Evolutionary conservation across 75 land plant genomes (phyloP).

Genomic region (Pseudotsuga menziesii): DNA sequence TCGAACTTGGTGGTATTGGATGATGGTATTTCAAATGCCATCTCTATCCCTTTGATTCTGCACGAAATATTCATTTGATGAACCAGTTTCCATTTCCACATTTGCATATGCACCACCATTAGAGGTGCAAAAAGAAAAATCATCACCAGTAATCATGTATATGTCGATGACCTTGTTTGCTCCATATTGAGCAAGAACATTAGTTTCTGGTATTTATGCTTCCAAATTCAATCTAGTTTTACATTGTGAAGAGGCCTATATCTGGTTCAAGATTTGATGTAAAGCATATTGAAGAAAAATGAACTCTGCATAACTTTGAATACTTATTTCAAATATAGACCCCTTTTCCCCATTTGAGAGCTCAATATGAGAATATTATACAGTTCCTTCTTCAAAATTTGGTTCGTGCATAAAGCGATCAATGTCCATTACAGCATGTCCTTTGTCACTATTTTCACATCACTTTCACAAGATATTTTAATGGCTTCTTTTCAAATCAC

Average conservation of each 20-base stretch:
- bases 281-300: constrained; percentile 28
- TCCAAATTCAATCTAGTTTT: neutral
- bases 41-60: neutral
- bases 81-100: neutral
- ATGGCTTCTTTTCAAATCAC: too few species aligned
- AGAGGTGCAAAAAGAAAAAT: neutral
- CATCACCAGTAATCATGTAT: neutral
- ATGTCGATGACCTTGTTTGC: neutral
- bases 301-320: neutral
- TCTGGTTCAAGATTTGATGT: constrained; percentile 27
- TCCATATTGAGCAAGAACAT: neutral
- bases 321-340: neutral
- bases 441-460: neutral
- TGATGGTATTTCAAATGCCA: neutral
- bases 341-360: neutral
- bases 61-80: neutral
- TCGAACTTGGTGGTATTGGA: too few species aligned
- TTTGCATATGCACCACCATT: neutral
- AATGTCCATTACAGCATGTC: neutral
- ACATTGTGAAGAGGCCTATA: constrained; percentile 5
- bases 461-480: neutral
- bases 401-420: neutral
- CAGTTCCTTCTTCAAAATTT: neutral
- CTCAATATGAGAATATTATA: neutral
- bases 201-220: neutral